Percentiles rank a stretch among this genome's conserved stretches.
Conservation (phyloP, 2,329 filamentous ascomycete species). For the Dothidotthia symphoricarpi region DNA sequence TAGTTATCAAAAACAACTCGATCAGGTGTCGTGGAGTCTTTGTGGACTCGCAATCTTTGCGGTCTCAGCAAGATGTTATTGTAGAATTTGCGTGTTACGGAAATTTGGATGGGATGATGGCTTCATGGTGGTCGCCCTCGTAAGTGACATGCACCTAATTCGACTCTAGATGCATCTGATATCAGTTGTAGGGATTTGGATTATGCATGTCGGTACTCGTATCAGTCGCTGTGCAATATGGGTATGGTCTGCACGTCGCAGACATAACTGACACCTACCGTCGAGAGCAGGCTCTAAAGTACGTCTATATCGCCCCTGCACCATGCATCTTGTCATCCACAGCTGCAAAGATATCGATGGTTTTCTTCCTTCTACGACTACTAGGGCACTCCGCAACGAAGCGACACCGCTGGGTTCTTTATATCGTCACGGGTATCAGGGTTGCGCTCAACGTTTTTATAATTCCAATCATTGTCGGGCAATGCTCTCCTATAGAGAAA, state of each 20-base stretch:
- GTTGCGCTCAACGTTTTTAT: constrained; percentile 2
- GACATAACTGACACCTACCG: not conserved
- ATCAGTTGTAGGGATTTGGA: too few species aligned
- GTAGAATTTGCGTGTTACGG: not conserved
- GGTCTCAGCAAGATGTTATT: constrained; percentile 1
- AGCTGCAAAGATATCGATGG: constrained; percentile 3
- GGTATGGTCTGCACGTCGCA: too few species aligned
- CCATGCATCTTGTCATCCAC: not conserved
- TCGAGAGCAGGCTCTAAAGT: constrained; percentile 1
- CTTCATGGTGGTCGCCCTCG: constrained; percentile 2
- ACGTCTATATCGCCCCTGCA: constrained; percentile 1
- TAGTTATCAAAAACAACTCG: constrained; percentile 1
- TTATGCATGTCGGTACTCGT: too few species aligned
- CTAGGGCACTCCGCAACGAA: constrained; percentile 1
- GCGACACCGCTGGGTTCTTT: constrained; percentile 3
- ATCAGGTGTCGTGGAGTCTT: not conserved
- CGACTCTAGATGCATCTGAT: too few species aligned
- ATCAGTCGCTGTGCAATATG: too few species aligned
- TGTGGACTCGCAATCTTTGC: constrained; percentile 1
- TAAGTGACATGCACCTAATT: too few species aligned
- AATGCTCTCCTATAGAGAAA: constrained; percentile 1
- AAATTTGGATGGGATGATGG: constrained; percentile 2
- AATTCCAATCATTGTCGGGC: not conserved
- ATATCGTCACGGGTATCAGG: not conserved
- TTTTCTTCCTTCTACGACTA: constrained; percentile 2